Percentiles rank a stretch among this genome's conserved stretches.
Evolutionary conservation across 345 rosid genomes (phyloP).

Genomic region (Heritiera fomes): DNA sequence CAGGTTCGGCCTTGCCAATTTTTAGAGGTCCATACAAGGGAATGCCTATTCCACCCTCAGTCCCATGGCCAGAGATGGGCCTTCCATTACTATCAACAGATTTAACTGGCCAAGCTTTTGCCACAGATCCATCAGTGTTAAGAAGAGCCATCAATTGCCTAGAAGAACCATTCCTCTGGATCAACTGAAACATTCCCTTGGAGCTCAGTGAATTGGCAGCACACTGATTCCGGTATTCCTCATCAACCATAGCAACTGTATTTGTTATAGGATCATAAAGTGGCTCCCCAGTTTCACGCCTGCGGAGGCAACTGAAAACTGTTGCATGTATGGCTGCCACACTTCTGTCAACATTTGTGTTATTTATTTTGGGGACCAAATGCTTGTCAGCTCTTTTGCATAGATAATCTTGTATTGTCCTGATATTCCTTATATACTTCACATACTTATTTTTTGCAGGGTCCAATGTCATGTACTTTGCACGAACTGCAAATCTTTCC

Average conservation of each 20-base stretch:
- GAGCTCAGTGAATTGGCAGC: slow-evolving; percentile 90
- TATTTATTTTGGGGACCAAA: slow-evolving; percentile 93
- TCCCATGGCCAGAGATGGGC: slow-evolving; percentile 39
- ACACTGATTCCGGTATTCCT: slow-evolving; percentile 93
- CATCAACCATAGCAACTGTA: slow-evolving; percentile 74
- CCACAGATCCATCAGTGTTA: slow-evolving; percentile 90
- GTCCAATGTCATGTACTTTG: slow-evolving; percentile 98
- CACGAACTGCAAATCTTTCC: slow-evolving; percentile 98
- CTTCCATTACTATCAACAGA: slow-evolving; percentile 57
- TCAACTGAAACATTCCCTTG: slow-evolving; percentile 97
- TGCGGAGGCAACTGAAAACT: slow-evolving; percentile 91
- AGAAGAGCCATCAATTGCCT: slow-evolving; percentile 98
- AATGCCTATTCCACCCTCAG: slow-evolving; percentile 49
- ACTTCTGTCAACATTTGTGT: slow-evolving; percentile 94
- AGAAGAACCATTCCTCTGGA: slow-evolving; percentile 91
- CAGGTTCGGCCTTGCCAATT: slow-evolving; percentile 83
- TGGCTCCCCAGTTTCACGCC: slow-evolving; percentile 81
- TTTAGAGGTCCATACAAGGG: slow-evolving; percentile 82
- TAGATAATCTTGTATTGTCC: slow-evolving; percentile 93
- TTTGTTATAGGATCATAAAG: slow-evolving; percentile 81
- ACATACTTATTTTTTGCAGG: slow-evolving; percentile 97
- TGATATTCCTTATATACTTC: slow-evolving; percentile 86
- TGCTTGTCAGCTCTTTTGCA: slow-evolving; percentile 97
- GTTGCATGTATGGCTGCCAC: slow-evolving; percentile 98
- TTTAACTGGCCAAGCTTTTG: slow-evolving; percentile 92